Evolutionary conservation across 2,329 filamentous ascomycete species (phyloP), one percentile per base, ranked within the genome.

Genomic region (Ophiostoma montium): DNA sequence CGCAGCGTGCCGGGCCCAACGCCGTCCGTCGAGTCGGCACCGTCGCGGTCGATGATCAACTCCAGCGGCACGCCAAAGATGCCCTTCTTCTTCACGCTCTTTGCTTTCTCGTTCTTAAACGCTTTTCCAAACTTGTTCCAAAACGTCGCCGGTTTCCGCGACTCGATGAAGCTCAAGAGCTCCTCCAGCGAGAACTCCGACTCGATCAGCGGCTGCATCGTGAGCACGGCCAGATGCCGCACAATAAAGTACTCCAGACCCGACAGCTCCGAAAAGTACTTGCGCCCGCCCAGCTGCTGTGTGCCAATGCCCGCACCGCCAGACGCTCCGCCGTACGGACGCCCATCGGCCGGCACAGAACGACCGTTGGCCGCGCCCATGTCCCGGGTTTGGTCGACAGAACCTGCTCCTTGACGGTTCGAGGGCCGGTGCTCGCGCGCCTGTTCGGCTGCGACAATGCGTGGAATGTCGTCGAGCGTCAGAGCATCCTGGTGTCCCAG

Each of bases 101-200:
- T 87, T 57, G 71, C 76, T 57, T 80, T 84, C 58, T 92, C 85
- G 57, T 86, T 87, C 64, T 90, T 92, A 65, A 96, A 95, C 1
- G 89, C 90, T 62, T 95, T 95, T 54, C 89, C 90, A 55, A 98
- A 89, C 59, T 95, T 95, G 64, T 90, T 92, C 92, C 92, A 98
- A 66, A 98, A 95, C 0, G 86, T 96, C 21, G 86, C 80, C 54
- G 75, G 72, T 57, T 95, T 94, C 60, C 86, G 82, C 2, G 86
- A 87, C 65, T 98, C 92, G 54, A 98, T 96, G 46, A 98, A 78
- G 53, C 86, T 80, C 13, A 96, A 75, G 2, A 98, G 72, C 61
- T 98, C 92, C 56, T 96, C 92, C 51, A 96, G 75, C n/a, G 83
- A 85, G 65, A 96, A 96, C 57, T 94, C 81, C 3, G 81, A 80